Base-by-base conservation (phyloP, 306 rosid genomes). In the Luffa aegyptiaca region DNA sequence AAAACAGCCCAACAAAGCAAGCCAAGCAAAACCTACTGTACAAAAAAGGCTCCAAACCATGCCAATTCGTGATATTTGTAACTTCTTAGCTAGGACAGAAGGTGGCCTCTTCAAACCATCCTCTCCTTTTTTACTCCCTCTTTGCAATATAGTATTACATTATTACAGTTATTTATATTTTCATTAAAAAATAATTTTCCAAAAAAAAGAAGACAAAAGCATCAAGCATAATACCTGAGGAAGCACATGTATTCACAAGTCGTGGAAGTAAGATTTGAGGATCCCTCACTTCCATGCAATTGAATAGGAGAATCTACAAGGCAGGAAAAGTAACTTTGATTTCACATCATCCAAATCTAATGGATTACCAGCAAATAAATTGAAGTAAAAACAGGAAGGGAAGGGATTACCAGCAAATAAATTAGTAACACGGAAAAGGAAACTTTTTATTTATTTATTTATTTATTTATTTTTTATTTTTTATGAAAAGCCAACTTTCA, bases 201-300 rank as follows among this genome's bases (percentile, higher is more conserved):
- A 0, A 12, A 14, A 10, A 69, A 26, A 48, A 26, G 51, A 53
- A 6, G 5, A 20, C 61, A 33, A 51, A 7, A 51, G 26, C 41
- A 74, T 26, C 39, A 51, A 51, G 61, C 14, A 16, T 74, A 74
- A 7, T 88, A 92, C 97, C 97, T 83, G 92, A 87, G 74, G 90
- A 87, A 88, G 91, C 88, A 85, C 93, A 90, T 39, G 86, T 84
- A 80, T 81, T 85, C 58, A 86, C 85, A 49, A 92, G 93, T 71
- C 35, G 86, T 44, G 95, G 92, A 86, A 92, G 90, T 73, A 92
- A 85, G 83, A 86, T 81, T 55, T 82, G 83, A 56, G 97, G 95
- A 83, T 90, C 86, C 86, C 97, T 87, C 84, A 86, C 86, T 74
- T 89, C 87, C 88, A 89, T 89, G 89, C 97, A 92, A 85, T 92